These are phyloP conservation scores for Telfairia occidentalis DNA, from an alignment of 331 rosid genomes.

Conservation along the genomic window DNA sequence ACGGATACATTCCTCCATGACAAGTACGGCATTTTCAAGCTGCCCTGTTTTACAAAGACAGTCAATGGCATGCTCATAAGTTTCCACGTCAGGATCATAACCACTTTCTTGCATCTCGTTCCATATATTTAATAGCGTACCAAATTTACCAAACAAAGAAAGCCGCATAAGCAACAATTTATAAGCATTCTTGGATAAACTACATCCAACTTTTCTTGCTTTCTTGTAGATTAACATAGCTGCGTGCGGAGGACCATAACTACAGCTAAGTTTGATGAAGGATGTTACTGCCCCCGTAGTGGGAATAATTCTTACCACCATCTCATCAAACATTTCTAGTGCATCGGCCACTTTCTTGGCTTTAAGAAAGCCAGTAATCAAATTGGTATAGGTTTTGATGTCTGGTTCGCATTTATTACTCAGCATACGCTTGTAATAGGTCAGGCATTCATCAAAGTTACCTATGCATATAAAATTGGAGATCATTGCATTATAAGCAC, in stretches of 20 bases:
- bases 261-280: slow-evolving; percentile 47
- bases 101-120: slow-evolving; percentile 78
- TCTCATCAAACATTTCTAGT: slow-evolving; percentile 67
- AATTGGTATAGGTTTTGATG: slow-evolving; percentile 40
- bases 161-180: slow-evolving; percentile 77
- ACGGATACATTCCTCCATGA: slow-evolving; percentile 72
- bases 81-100: slow-evolving; percentile 52
- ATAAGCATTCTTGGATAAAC: slow-evolving; percentile 50
- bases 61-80: slow-evolving; percentile 54
- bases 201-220: slow-evolving; percentile 50
- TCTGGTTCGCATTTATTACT: slow-evolving; percentile 41
- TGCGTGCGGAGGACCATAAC: slow-evolving; percentile 89
- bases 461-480: slow-evolving; percentile 40
- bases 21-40: slow-evolving; percentile 81
- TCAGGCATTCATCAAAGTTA: slow-evolving; percentile 40
- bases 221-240: slow-evolving; percentile 65
- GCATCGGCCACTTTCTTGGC: slow-evolving; percentile 65
- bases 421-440: slow-evolving; percentile 46
- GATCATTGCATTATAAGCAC: slow-evolving; percentile 58
- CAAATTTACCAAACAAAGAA: slow-evolving; percentile 70
- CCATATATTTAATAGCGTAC: slow-evolving; percentile 62
- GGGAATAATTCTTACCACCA: slow-evolving; percentile 52
- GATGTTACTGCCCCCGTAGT: slow-evolving; percentile 48
- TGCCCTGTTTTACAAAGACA: slow-evolving; percentile 79
- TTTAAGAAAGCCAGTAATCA: slow-evolving; percentile 46